Percentiles rank a stretch among this genome's conserved stretches.
Evolutionary conservation across 2,329 filamentous ascomycete species (phyloP).

Genomic region (Neopestalotiopsis rosae): DNA sequence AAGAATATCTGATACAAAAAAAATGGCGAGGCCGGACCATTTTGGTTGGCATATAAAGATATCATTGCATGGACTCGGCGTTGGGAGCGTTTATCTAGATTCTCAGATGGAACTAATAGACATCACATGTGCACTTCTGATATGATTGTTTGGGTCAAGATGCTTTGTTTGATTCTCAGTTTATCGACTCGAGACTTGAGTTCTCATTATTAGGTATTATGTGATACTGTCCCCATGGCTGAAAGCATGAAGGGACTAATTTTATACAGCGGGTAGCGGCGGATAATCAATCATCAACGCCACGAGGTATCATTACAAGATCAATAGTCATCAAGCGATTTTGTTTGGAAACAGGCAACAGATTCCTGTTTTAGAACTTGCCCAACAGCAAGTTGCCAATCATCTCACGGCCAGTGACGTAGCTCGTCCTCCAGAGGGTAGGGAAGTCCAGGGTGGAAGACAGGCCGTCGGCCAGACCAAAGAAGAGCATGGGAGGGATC

Average conservation of each 20-base stretch:
- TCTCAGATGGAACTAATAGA: not conserved
- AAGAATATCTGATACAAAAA: not conserved
- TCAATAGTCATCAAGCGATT: not conserved
- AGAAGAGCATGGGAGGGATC: conserved; percentile 93
- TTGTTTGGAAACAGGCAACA: not conserved
- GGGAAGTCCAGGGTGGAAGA: conserved; percentile 82
- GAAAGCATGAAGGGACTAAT: not conserved
- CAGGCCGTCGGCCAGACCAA: conserved; percentile 84
- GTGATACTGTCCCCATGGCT: not conserved
- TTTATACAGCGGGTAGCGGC: not conserved
- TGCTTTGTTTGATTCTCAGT: not conserved
- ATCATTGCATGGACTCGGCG: conserved; percentile 19
- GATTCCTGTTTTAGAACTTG: conserved; percentile 61
- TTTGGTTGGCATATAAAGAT: not conserved
- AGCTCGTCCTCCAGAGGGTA: conserved; percentile 82
- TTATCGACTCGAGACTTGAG: not conserved
- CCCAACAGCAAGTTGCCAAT: conserved; percentile 70
- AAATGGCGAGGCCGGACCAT: not conserved
- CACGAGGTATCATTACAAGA: not conserved
- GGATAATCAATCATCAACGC: not conserved
- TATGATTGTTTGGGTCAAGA: too few species aligned
- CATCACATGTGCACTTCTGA: not conserved
- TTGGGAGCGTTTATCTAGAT: conserved; percentile 9
- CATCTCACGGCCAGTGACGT: conserved; percentile 79
- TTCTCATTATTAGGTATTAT: not conserved